Base-by-base conservation (phyloP, 176 grass and related monocot species). In the Panicum miliaceum region DNA sequence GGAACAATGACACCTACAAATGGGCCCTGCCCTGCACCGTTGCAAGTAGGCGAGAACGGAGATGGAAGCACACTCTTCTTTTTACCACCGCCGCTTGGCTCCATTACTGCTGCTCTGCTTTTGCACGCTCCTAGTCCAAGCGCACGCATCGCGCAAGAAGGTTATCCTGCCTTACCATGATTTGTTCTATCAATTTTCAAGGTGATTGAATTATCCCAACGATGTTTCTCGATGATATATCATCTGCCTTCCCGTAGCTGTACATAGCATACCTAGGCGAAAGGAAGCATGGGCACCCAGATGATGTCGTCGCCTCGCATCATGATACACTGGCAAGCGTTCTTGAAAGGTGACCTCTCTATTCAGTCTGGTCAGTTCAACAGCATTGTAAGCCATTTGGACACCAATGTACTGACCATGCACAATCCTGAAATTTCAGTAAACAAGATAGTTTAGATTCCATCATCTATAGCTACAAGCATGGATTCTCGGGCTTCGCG, bases 391-490 rank as follows among this genome's bases (percentile, higher is more conserved):
- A n/a, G n/a, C n/a, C n/a, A n/a, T n/a, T n/a, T n/a, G n/a, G n/a
- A n/a, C n/a, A n/a, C 54, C 54, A 57, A 58, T 58, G 7, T 22
- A 58, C 54, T 58, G 54, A 58, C 22, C 22, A 58, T 58, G 54
- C 54, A 58, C 22, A 23, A 58, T 71, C 23, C 6, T 63, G 15
- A 61, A 58, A 58, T 58, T 79, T 69, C 58, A 91, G 89, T 64
- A 87, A 89, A 76, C 83, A 91, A 7, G 79, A 86, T 58, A 23
- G 23, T 58, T 58, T 58, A 11, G 54, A 58, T 10, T 58, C 54
- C 54, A 56, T 56, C 6, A 8, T 56, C 20, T 56, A 56, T 22
- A 56, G 53, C 19, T 56, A 56, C 19, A 56, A 56, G 53, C 53
- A 56, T 56, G 53, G 53, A 56, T 56, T 56, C 53, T 56, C 53